Conservation (phyloP, 129 eudicot genomes). For the Chrysanthemum lavandulifolium region DNA sequence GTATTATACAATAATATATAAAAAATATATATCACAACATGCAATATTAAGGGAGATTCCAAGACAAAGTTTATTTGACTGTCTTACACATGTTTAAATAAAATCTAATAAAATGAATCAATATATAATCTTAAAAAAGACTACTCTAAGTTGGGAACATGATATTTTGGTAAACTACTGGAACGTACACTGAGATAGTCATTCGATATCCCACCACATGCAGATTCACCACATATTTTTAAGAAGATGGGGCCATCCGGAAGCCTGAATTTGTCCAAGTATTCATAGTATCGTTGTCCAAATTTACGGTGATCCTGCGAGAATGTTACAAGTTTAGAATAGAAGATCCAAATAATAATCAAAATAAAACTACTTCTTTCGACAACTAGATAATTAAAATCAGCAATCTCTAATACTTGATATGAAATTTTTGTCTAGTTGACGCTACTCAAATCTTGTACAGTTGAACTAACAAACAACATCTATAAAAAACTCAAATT, state of each 20-base stretch:
- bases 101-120: neutral
- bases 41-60: neutral
- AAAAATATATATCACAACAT: no score
- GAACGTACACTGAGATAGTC: constrained; percentile 74
- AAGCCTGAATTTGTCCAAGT: constrained; percentile 62
- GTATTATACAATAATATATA: no score
- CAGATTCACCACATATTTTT: constrained; percentile 84
- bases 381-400: neutral
- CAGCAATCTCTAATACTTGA: neutral
- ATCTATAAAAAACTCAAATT: no score
- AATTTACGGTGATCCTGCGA: constrained; percentile 87
- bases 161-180: constrained; percentile 5
- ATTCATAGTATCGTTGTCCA: constrained; percentile 75
- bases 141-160: neutral
- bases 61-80: neutral
- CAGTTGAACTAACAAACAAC: no score
- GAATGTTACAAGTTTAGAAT: constrained; percentile 1
- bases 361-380: neutral
- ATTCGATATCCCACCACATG: constrained; percentile 76
- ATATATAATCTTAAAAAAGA: neutral
- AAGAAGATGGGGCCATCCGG: constrained; percentile 95
- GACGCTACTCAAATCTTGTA: no score
- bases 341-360: neutral
- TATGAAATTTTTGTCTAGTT: neutral
- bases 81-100: neutral